Conservation (phyloP, 768 basidiomycete species). For the Mycena vitilis region DNA sequence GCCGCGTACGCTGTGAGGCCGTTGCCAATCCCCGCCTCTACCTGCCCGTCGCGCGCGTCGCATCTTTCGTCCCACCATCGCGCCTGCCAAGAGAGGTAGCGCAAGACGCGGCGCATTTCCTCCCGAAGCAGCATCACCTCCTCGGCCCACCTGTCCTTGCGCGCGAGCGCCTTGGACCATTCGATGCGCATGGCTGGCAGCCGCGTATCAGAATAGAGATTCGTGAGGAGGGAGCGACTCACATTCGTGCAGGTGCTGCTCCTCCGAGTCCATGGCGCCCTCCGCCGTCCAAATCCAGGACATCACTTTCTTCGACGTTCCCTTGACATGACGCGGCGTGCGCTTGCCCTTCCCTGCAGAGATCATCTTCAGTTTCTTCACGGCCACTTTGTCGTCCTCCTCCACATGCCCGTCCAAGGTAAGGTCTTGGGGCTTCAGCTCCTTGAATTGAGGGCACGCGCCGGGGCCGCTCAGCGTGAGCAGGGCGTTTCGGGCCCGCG, state of each 20-base stretch:
- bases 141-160: constrained; percentile 26
- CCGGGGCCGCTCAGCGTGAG: background rate
- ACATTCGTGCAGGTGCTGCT: constrained; percentile 10
- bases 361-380: constrained; percentile 14
- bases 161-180: constrained; percentile 23
- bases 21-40: background rate
- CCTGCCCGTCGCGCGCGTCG: background rate
- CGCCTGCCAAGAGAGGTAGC: constrained; percentile 10
- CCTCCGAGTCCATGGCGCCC: background rate
- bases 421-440: background rate
- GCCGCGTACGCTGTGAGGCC: background rate
- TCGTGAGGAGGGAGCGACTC: no score
- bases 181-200: constrained; percentile 28
- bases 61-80: background rate
- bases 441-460: background rate
- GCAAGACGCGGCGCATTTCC: constrained; percentile 26
- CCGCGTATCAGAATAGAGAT: no score
- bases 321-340: background rate
- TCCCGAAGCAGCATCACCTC: constrained; percentile 6
- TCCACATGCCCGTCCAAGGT: background rate
- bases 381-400: background rate
- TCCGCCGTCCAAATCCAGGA: constrained; percentile 24
- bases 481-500: background rate
- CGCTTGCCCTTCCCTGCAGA: background rate
- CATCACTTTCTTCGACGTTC: background rate